phyloP scores from a whole-genome alignment of 768 basidiomycete species.

The Arthromyces matolae region DNA sequence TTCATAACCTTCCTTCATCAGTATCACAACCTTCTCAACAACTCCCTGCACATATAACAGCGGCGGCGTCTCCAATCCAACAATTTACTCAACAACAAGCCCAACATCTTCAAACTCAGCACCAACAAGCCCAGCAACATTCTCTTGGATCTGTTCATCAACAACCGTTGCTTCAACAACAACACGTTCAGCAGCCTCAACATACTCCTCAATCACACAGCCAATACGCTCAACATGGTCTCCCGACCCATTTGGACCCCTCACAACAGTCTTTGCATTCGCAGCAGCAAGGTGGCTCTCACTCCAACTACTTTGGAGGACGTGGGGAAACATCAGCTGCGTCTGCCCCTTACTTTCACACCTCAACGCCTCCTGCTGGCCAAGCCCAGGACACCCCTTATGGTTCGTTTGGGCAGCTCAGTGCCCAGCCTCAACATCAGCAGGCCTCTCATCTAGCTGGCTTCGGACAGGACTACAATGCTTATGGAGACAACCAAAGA shows the following conservation, averaged over 20 bases:
- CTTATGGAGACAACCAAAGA: constrained; percentile 63
- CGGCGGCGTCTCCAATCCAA: constrained; percentile 37
- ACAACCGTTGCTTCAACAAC: constrained; percentile 7
- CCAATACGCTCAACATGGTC: constrained; percentile 63
- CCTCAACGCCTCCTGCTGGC: constrained; percentile 67
- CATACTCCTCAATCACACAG: constrained; percentile 38
- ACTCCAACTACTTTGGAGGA: constrained; percentile 60
- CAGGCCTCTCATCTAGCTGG: constrained; percentile 51
- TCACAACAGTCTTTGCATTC: constrained; percentile 40
- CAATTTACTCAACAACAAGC: constrained; percentile 40
- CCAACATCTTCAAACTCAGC: constrained; percentile 31
- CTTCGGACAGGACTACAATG: constrained; percentile 63
- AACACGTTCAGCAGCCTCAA: constrained; percentile 3
- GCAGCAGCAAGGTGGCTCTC: constrained; percentile 41
- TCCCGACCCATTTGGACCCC: constrained; percentile 65
- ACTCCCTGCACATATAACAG: constrained; percentile 26
- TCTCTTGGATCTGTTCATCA: constrained; percentile 13
- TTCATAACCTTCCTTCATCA: constrained; percentile 23
- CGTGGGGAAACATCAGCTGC: constrained; percentile 49
- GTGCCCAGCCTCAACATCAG: constrained; percentile 54
- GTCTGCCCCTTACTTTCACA: constrained; percentile 64
- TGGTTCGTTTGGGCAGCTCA: constrained; percentile 63
- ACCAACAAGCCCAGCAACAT: constrained; percentile 28
- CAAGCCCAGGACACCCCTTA: constrained; percentile 64
- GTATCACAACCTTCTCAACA: constrained; percentile 34